phyloP scores from a whole-genome alignment of 345 rosid genomes.

The Firmiana major region DNA sequence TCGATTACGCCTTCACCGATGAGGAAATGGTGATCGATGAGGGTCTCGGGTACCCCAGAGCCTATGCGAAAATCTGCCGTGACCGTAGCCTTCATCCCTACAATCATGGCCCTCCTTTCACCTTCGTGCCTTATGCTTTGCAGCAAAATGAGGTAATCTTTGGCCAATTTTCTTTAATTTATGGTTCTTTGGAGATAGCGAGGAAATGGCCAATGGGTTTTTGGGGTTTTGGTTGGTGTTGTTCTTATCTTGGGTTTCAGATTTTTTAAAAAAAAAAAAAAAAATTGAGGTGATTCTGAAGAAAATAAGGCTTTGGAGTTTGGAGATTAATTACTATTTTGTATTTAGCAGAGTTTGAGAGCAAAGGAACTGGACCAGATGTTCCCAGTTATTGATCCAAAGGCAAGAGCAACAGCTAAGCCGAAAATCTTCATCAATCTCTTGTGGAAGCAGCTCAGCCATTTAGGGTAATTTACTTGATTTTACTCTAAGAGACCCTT shows the following conservation, averaged over 20 bases:
- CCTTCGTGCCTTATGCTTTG: conserved; percentile 56
- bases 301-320: background rate
- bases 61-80: conserved; percentile 66
- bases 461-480: conserved; percentile 55
- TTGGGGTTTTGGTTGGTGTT: background rate
- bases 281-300: background rate
- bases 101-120: conserved; percentile 68
- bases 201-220: background rate
- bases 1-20: conserved; percentile 37
- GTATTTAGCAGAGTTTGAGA: conserved; percentile 38
- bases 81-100: conserved; percentile 36
- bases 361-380: conserved; percentile 49
- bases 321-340: background rate
- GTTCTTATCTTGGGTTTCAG: background rate
- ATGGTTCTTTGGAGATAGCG: conserved; percentile 2
- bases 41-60: conserved; percentile 73
- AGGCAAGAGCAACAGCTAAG: conserved; percentile 63
- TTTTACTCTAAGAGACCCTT: background rate
- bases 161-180: background rate
- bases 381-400: conserved; percentile 70
- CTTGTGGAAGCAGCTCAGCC: conserved; percentile 93
- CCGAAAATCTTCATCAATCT: conserved; percentile 64
- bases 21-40: conserved; percentile 61
- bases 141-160: conserved; percentile 55
- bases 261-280: too few relatives aligned